Evolutionary conservation across 257 asterid species (phyloP), one percentile per base, ranked within the genome.

Genomic region (Solanum clarkiae): DNA sequence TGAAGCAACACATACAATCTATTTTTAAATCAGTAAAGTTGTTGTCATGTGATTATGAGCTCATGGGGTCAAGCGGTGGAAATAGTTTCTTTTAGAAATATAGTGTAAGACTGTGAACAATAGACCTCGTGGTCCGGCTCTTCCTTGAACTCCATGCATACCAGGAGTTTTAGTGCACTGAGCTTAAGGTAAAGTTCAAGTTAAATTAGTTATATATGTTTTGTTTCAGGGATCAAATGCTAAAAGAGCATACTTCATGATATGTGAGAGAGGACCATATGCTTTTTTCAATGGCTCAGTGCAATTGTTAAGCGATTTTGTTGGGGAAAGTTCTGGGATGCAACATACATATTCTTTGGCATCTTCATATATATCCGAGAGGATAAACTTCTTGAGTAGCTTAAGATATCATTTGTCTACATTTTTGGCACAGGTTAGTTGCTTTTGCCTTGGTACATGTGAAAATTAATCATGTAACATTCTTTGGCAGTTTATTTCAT

Each of bases 351-450:
- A 88, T 86, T 65, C 86, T 90, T 90, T 94, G 42, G 98, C 99
- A 71, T 90, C 93, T 85, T 89, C 97, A 77, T 92, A 94, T 90
- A 92, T 97, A 91, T 92, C 98, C 13, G 98, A 95, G 90, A 92
- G 98, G 93, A 92, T 97, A 86, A 86, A 91, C 11, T 90, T 95
- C 59, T 90, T 97, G 88, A 86, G 86, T 65, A 91, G 93, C 87
- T 91, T 97, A 77, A 93, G 98, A 95, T 93, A 88, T 92, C 91
- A 42, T 84, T 86, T 95, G 91, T 93, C 98, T 54, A 86, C 94
- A 13, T 97, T 97, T 91, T 90, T 97, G 93, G 98, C 98, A 74
- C 95, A 95, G 99, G 99, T 95, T 71, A 80, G 85, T 72, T 88
- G 62, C 47, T 82, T 77, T 49, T 45, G n/a, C 80, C 20, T 72